Base-by-base conservation (phyloP, 345 rosid genomes). In the Durio zibethinus region DNA sequence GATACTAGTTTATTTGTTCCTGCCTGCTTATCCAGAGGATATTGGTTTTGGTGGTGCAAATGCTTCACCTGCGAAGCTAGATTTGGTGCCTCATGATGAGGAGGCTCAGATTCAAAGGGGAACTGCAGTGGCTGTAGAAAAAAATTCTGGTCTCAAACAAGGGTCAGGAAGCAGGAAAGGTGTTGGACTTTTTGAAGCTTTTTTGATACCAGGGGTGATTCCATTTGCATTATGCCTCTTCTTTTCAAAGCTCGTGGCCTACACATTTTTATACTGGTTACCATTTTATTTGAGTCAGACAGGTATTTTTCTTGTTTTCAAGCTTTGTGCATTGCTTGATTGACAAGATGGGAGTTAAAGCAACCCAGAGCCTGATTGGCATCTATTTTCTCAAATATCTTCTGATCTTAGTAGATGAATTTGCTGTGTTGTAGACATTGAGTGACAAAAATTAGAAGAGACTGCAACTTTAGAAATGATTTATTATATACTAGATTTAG, bases 1-100 rank as follows among this genome's bases (percentile, higher is more conserved):
- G 45, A 60, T 93, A 62, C 65, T 93, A 43, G 99, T 92, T 79
- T 95, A 85, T 83, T 81, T 92, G 74, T 90, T 90, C 85, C 82
- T 95, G 82, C 87, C 97, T 85, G 91, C 99, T 31, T 93, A 92
- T 82, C 98, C 98, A 29, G 99, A 95, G 79, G 99, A 95, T 88
- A 81, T 95, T 33, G 99, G 96, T 69, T 92, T 88, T 80, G 90
- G 88, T 10, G 82, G 81, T 75, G 77, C 85, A 23, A 79, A 86
- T 79, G 81, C 20, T 60, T 73, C 86, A 1, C 20, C 45, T 10
- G 33, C 42, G 31, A 31, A 21, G 64, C 43, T 4, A 11, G 74
- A 81, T 33, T 20, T 54, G 0, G 57, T 25, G 43, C 9, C 74
- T n/a, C 50, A 80, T 18, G 91, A 85, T 80, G 75, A 84, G 54